phyloP scores from a whole-genome alignment of 352 stramenopile species.

The Phytophthora meadii region DNA sequence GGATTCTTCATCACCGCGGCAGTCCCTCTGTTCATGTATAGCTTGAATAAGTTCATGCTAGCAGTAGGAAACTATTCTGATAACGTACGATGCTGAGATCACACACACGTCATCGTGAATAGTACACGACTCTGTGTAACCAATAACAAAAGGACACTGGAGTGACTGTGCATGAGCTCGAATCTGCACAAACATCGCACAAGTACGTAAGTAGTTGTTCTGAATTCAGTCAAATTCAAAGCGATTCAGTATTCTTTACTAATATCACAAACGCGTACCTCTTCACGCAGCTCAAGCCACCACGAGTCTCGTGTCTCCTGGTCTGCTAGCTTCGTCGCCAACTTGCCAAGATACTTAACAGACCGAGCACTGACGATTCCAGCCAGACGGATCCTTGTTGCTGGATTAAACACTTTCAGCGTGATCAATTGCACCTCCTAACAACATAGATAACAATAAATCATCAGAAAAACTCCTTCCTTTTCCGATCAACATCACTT shows the following conservation, averaged over 20 bases:
- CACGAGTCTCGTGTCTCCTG: slow-evolving; percentile 98
- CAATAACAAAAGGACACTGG: slow-evolving; percentile 96
- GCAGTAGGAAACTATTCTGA: not conserved
- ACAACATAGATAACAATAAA: not conserved
- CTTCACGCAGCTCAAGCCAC: slow-evolving; percentile 97
- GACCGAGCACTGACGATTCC: slow-evolving; percentile 88
- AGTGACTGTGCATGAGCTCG: slow-evolving; percentile 95
- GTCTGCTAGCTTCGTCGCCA: slow-evolving; percentile 96
- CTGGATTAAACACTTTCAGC: slow-evolving; percentile 91
- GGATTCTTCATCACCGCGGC: slow-evolving; percentile 83
- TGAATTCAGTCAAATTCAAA: no score
- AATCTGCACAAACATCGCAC: slow-evolving; percentile 64
- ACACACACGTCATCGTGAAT: slow-evolving; percentile 98
- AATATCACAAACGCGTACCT: slow-evolving; percentile 52
- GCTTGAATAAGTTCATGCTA: not conserved
- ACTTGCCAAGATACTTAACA: slow-evolving; percentile 91
- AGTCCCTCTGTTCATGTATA: slow-evolving; percentile 55
- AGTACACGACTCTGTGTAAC: slow-evolving; percentile 96
- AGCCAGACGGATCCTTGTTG: slow-evolving; percentile 76
- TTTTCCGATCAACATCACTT: slow-evolving; percentile 5
- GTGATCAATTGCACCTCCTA: slow-evolving; percentile 96
- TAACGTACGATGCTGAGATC: slow-evolving; percentile 93
- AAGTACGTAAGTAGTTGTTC: not conserved
- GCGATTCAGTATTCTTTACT: no score
- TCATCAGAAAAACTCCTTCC: not conserved